Conservation (phyloP, 495 filamentous ascomycete species). For the Oleoguttula mirabilis region DNA sequence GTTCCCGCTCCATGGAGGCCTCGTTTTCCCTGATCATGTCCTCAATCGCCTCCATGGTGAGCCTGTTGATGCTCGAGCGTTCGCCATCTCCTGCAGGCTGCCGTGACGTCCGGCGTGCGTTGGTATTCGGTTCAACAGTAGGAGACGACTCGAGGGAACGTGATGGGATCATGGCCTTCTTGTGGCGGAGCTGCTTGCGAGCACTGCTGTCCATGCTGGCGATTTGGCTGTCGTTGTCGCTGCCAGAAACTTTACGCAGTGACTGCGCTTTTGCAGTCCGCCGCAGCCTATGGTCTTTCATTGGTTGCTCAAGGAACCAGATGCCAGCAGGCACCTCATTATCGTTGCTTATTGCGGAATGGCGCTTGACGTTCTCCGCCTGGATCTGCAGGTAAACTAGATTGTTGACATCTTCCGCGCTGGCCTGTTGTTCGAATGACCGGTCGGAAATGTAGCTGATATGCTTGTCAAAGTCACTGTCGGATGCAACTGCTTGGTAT, state of each 20-base stretch:
- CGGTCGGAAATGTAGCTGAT: slow-evolving; percentile 17
- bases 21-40: no score
- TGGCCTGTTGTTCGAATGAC: background rate
- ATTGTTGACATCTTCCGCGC: slow-evolving; percentile 16
- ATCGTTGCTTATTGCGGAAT: slow-evolving; percentile 6
- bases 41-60: background rate
- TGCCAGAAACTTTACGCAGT: slow-evolving; percentile 5
- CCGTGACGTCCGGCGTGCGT: background rate
- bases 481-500: background rate
- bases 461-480: slow-evolving; percentile 11
- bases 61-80: background rate
- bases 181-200: slow-evolving; percentile 1
- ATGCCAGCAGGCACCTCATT: slow-evolving; percentile 2
- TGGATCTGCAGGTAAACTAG: slow-evolving; percentile 18
- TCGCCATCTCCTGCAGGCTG: background rate
- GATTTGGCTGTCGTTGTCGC: background rate
- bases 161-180: background rate
- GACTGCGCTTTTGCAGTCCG: slow-evolving; percentile 1
- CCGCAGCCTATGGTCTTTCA: background rate
- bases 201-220: background rate
- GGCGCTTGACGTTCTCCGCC: slow-evolving; percentile 17
- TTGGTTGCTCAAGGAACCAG: background rate
- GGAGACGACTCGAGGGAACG: background rate
- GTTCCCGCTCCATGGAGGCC: background rate
- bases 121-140: background rate